Evolutionary conservation across 169 alveolate genomes (phyloP).

Genomic region (Cryptosporidium ryanae): DNA sequence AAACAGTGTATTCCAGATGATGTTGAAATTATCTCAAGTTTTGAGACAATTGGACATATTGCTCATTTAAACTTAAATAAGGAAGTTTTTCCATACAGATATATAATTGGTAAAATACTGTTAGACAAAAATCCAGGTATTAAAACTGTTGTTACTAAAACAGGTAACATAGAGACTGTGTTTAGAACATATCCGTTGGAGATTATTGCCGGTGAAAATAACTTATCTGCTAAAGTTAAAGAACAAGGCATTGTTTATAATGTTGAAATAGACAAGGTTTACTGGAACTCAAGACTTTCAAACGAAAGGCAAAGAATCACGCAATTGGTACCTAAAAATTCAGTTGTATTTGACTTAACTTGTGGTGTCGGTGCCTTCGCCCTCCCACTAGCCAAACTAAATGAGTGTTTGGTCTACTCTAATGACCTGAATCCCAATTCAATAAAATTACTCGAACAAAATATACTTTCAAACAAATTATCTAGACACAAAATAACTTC

Average conservation of each 20-base stretch:
- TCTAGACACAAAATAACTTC: constrained; percentile 75
- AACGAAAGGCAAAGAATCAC: constrained; percentile 83
- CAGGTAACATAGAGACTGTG: constrained; percentile 83
- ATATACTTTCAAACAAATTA: constrained; percentile 82
- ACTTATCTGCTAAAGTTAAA: constrained; percentile 80
- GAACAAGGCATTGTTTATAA: constrained; percentile 83
- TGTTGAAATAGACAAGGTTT: constrained; percentile 83
- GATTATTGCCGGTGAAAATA: constrained; percentile 85
- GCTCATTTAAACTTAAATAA: constrained; percentile 84
- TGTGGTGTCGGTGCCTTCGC: constrained; percentile 89
- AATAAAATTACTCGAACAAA: constrained; percentile 78
- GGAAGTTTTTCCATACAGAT: constrained; percentile 78
- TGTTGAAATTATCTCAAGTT: constrained; percentile 82
- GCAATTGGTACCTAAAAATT: constrained; percentile 78
- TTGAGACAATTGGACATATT: constrained; percentile 87
- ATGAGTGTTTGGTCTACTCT: constrained; percentile 81
- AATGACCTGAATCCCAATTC: constrained; percentile 88
- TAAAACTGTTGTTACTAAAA: constrained; percentile 85
- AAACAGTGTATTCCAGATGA: constrained; percentile 60
- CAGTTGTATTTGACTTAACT: constrained; percentile 85
- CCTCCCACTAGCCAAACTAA: constrained; percentile 81
- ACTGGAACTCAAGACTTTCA: constrained; percentile 86
- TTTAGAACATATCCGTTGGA: constrained; percentile 86
- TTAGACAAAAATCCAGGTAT: constrained; percentile 85
- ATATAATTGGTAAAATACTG: constrained; percentile 82